phyloP scores from a whole-genome alignment of 345 rosid species.

The Citrus trifoliata region DNA sequence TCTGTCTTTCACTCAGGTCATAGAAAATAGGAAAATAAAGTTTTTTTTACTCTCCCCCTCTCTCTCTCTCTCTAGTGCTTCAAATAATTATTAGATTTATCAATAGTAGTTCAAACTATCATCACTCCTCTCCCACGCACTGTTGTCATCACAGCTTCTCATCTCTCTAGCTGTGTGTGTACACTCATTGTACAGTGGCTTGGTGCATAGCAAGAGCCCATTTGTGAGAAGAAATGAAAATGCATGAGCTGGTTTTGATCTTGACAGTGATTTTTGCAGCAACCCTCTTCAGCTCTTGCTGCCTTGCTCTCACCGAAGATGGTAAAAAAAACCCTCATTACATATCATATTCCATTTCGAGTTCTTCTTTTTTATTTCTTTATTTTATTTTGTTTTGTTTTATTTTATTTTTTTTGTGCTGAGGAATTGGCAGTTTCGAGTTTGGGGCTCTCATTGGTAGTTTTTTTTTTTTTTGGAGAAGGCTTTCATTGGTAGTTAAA shows the following conservation, averaged over 20 bases:
- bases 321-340: constrained; percentile 33
- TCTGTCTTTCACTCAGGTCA: constrained; percentile 15
- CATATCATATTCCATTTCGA: not conserved
- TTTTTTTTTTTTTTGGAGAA: too few relatives aligned
- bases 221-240: constrained; percentile 23
- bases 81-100: constrained; percentile 34
- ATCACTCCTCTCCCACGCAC: constrained; percentile 5
- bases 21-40: constrained; percentile 2
- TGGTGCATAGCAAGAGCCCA: not conserved
- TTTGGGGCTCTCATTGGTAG: not conserved
- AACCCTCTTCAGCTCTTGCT: constrained; percentile 34
- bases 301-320: constrained; percentile 55
- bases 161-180: not conserved
- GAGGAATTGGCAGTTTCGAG: not conserved
- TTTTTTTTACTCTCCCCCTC: not conserved
- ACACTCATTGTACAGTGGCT: constrained; percentile 6
- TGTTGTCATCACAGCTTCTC: constrained; percentile 1
- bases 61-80: constrained; percentile 17
- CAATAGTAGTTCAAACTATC: constrained; percentile 17
- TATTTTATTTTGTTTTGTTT: not conserved
- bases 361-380: not conserved
- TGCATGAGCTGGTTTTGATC: constrained; percentile 30
- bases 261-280: constrained; percentile 28
- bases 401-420: constrained; percentile 3
- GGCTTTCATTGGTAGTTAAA: not conserved